Base-by-base conservation (phyloP, 2,329 filamentous ascomycete genomes). In the Colletotrichum limetticola region DNA sequence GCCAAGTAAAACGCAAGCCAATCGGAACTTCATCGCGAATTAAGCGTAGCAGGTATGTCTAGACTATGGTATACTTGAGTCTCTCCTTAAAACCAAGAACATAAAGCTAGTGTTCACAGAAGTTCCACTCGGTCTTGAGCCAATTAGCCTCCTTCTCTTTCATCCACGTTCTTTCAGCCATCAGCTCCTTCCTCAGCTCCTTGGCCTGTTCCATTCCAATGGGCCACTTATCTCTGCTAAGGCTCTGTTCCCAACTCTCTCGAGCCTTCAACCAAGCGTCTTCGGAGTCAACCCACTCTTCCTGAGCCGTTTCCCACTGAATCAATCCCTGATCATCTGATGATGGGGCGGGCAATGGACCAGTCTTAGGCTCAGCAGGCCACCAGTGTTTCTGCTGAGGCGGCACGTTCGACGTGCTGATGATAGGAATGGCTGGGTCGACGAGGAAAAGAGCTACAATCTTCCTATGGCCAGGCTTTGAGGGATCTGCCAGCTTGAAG, bases 381-480 rank as follows among this genome's bases (percentile, higher is more conserved):
- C 83, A 85, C 84, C 85, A 86, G 52, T 80, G 69, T 19, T 73
- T 74, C 76, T 83, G 84, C 77, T 86, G 84, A 2, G 84, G 84
- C 22, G 84, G 83, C 22, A 86, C 82, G 46, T 85, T 86, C 30
- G 82, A 81, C 9, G 85, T 86, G 1, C 82, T 84, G 69, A 85
- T 79, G 80, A 86, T 66, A 2, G 84, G 85, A 1, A 83, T 75
- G 26, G 85, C 76, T 0, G 91, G 91, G 76, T 92, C 89, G 2
- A 93, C 86, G 2, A 92, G 84, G 77, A 89, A 92, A 7, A 92
- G 80, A 0, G 87, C 89, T 3, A 92, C 80, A 60, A 92, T 88
- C 77, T 89, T 89, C n/a, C 89, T 84, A 75, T 92, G 88, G 1
- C 91, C 91, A 0, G 88, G 84, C 24, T 82, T 85, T 0, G 86